Base-by-base conservation (phyloP, 176 grass and related monocot species). In the Oryza nivara region DNA sequence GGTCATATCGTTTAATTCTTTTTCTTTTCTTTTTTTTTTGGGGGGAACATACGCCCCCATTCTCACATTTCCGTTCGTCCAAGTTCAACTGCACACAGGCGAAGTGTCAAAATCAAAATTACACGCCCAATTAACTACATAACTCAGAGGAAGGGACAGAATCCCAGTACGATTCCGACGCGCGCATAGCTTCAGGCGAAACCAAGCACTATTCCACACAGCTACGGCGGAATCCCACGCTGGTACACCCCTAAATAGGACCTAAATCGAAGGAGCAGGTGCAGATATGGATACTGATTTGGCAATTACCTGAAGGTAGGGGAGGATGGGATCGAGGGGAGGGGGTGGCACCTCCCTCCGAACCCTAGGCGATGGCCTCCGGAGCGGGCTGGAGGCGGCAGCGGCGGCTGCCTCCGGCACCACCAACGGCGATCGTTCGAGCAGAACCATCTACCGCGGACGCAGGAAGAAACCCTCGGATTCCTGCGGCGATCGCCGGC, bases 281-380 rank as follows among this genome's bases (percentile, higher is more conserved):
- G 23, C 36, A 43, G 5, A 82, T 86, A 11, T 47, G 2, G 38
- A 79, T n/a, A 52, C n/a, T 1, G 43, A 35, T 36, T 35, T 30
- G 51, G 65, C 9, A 9, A 0, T 52, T 83, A 96, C 96, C 93
- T 79, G 61, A 96, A 30, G 88, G 82, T 84, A 90, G 1, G 93
- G 93, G 68, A 88, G 88, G 73, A 99, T 90, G 35, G 93, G 91
- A 85, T 99, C 96, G 58, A 40, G 75, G 41, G 47, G 83, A 15
- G 47, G 47, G 3, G 47, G 13, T 36, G 92, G 60, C 20, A 75
- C 38, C 69, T 75, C 68, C 63, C 5, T 30, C 5, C 3, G 13
- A 87, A 80, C 80, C 89, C 84, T 87, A 83, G 75, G 75, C 13
- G 64, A 32, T 48, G 76, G 82, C 68, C 44, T 88, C 61, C 14